Evolutionary conservation across 163 green algal genomes (phyloP).

Genomic region (Scenedesmus sp.): DNA sequence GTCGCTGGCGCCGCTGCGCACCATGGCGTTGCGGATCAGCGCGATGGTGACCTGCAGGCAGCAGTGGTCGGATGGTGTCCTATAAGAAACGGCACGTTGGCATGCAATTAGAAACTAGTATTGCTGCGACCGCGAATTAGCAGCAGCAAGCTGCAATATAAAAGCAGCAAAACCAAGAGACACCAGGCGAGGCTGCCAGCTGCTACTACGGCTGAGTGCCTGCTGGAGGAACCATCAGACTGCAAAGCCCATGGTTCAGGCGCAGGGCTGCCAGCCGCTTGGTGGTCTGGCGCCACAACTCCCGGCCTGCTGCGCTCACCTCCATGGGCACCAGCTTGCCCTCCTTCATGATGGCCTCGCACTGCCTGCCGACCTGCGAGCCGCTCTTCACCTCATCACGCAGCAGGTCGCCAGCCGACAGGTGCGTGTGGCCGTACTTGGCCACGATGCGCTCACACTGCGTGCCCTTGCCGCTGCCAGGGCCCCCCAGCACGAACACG

Average conservation of each 20-base stretch:
- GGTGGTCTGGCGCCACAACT: background rate
- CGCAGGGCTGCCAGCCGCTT: too few relatives aligned
- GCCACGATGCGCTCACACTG: conserved; percentile 82
- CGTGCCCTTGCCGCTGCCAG: conserved; percentile 86
- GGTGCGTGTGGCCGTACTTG: conserved; percentile 77
- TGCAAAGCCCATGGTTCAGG: background rate
- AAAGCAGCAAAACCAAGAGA: too few relatives aligned
- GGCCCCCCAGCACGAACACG: conserved; percentile 78
- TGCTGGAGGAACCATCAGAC: too few relatives aligned
- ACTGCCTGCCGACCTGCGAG: conserved; percentile 69
- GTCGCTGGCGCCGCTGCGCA: conserved; percentile 61
- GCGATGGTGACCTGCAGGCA: conserved; percentile 64
- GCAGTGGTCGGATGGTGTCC: too few relatives aligned
- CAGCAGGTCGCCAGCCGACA: conserved; percentile 86
- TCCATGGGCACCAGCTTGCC: conserved; percentile 84
- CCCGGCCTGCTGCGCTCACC: too few relatives aligned
- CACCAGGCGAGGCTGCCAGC: too few relatives aligned
- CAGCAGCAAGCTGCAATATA: background rate
- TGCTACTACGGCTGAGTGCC: too few relatives aligned
- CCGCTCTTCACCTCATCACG: conserved; percentile 82
- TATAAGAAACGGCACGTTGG: too few relatives aligned
- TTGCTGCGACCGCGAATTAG: too few relatives aligned
- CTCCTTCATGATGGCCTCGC: conserved; percentile 85
- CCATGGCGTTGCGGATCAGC: conserved; percentile 82
- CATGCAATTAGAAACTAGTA: background rate